phyloP scores from a whole-genome alignment of 768 basidiomycete species.

The Lentinula detonsa region DNA sequence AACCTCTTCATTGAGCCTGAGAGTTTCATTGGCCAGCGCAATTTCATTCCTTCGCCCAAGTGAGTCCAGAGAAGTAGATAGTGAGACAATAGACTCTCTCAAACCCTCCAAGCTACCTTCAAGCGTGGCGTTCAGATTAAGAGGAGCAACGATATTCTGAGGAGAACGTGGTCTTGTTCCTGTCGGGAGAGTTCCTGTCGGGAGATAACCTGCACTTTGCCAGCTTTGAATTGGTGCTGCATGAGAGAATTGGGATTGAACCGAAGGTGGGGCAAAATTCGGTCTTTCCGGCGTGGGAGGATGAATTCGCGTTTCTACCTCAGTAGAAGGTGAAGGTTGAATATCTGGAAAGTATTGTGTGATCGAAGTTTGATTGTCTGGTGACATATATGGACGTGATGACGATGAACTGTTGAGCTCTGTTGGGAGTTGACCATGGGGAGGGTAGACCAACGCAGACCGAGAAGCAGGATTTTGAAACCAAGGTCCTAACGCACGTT shows the following conservation, averaged over 20 bases:
- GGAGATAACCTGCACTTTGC: constrained; percentile 10
- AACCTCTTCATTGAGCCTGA: constrained; percentile 70
- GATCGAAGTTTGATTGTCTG: constrained; percentile 10
- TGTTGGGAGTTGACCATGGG: constrained; percentile 17
- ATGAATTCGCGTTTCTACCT: background rate
- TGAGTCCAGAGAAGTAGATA: constrained; percentile 57
- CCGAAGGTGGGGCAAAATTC: background rate
- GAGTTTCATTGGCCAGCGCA: constrained; percentile 62
- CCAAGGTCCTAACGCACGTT: constrained; percentile 64
- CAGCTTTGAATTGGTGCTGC: constrained; percentile 6
- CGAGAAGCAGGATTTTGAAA: constrained; percentile 17
- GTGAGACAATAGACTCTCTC: constrained; percentile 51
- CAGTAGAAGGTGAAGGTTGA: background rate
- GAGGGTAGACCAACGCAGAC: constrained; percentile 13
- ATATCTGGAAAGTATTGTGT: constrained; percentile 15
- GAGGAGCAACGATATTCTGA: constrained; percentile 41
- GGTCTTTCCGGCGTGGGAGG: background rate
- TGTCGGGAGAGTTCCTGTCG: background rate
- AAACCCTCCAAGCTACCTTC: constrained; percentile 56
- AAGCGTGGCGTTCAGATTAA: constrained; percentile 56
- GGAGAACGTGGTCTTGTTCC: background rate
- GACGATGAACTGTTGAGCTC: constrained; percentile 19
- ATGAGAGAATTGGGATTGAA: background rate
- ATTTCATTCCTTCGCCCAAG: constrained; percentile 60
- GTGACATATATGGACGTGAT: background rate